phyloP scores from a whole-genome alignment of 441 rosid genomes.

The Populus hybrid region DNA sequence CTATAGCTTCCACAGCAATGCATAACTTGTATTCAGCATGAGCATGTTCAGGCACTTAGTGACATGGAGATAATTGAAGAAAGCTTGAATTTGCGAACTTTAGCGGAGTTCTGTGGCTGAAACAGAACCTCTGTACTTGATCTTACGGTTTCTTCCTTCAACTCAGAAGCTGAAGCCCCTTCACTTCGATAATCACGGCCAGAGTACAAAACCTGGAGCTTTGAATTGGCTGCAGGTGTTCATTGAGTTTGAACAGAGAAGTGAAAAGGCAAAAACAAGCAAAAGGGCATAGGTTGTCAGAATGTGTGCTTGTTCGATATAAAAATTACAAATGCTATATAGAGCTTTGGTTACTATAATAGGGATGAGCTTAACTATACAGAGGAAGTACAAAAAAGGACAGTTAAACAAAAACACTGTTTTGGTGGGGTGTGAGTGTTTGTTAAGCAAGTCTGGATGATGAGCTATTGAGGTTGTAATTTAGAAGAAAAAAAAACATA shows the following conservation, averaged over 20 bases:
- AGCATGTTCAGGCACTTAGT: slow-evolving; percentile 56
- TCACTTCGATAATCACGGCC: slow-evolving; percentile 83
- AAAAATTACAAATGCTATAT: background rate
- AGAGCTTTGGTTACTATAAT: background rate
- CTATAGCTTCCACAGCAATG: background rate
- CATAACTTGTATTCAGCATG: background rate
- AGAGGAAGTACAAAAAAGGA: background rate
- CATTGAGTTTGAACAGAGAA: background rate
- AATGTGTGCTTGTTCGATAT: background rate
- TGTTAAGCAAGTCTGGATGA: too few relatives aligned
- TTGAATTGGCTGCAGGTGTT: slow-evolving; percentile 63
- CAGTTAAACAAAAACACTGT: too few relatives aligned
- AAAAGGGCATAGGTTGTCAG: background rate
- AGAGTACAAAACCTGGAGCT: slow-evolving; percentile 70
- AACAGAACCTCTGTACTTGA: slow-evolving; percentile 81
- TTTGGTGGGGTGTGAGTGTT: background rate
- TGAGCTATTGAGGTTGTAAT: too few relatives aligned
- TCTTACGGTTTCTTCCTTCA: slow-evolving; percentile 64
- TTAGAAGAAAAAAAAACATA: too few relatives aligned
- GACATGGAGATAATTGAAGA: slow-evolving; percentile 68
- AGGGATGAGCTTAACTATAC: background rate
- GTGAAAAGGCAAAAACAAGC: background rate
- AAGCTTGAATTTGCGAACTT: slow-evolving; percentile 72
- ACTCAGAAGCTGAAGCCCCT: slow-evolving; percentile 69
- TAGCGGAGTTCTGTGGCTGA: slow-evolving; percentile 55